Evolutionary conservation across 441 rosid species (phyloP).

Genomic region (Breynia disticha): DNA sequence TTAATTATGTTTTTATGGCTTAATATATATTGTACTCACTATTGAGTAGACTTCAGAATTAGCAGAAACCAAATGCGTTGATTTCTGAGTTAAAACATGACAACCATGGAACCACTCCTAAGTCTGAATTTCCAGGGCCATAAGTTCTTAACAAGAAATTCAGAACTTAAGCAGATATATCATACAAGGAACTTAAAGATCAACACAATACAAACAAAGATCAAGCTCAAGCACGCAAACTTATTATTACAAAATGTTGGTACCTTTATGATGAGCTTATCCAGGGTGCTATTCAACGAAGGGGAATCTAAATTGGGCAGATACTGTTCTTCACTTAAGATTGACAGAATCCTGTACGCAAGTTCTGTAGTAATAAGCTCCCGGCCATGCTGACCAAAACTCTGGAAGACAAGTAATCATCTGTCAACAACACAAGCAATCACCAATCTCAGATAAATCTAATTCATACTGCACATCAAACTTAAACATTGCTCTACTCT

Average conservation of each 20-base stretch:
- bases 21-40: too few species aligned
- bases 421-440: slow-evolving; percentile 84
- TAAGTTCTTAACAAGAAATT: too few species aligned
- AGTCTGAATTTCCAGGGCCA: too few species aligned
- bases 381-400: slow-evolving; percentile 99
- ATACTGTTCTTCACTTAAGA: slow-evolving; percentile 79
- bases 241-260: neutral
- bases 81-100: too few species aligned
- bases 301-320: slow-evolving; percentile 35
- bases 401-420: slow-evolving; percentile 99
- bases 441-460: slow-evolving; percentile 42
- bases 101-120: too few species aligned
- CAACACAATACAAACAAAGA: too few species aligned
- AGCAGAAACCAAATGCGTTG: too few species aligned
- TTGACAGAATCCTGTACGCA: slow-evolving; percentile 68
- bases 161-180: too few species aligned
- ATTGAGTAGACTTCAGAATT: too few species aligned
- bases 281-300: slow-evolving; percentile 40
- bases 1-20: too few species aligned
- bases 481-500: neutral
- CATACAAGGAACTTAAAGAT: too few species aligned
- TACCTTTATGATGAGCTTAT: slow-evolving; percentile 80
- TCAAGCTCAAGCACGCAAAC: neutral
- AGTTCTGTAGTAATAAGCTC: slow-evolving; percentile 94
- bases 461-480: slow-evolving; percentile 19